Evolutionary conservation across 345 rosid species (phyloP), one percentile per base, ranked within the genome.

Genomic region (Theobroma cacao): DNA sequence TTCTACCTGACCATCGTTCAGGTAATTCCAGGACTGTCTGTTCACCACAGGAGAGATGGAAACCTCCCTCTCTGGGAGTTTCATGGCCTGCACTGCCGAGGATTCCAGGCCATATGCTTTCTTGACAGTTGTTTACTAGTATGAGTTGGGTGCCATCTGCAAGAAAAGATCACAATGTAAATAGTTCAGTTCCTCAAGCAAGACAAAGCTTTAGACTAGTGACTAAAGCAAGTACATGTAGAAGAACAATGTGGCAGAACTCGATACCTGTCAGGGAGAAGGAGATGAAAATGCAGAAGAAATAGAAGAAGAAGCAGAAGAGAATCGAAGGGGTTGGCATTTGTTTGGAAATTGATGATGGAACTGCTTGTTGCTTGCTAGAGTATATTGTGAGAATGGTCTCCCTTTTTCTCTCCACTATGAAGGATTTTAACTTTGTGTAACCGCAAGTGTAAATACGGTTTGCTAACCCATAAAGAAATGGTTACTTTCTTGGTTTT

Each of bases 91-190:
- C 82, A 34, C 73, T 75, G 61, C 83, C 90, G 0, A 87, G 90
- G 33, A 86, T 59, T 60, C 88, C 88, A 10, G 90, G 87, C 92
- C 92, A 87, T 76, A 86, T 64, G 81, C 73, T 84, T 48, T 84
- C 85, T 33, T 81, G 75, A 79, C 90, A 87, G 67, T 87, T 86
- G 82, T 89, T 86, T 26, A 78, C 84, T 17, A 87, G 28, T 40
- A 84, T 71, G 31, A 89, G 83, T 66, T 76, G 80, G 63, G 52
- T 74, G 6, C 79, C 83, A 77, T 74, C 78, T 77, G 79, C 50
- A 55, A 53, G 2, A 61, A 71, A 61, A 38, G 24, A 36, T 12
- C 28, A 9, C 31, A 71, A 52, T 36, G 13, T 4, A 2, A 72
- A 28, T 33, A 7, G 12, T 60, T 24, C 7, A 61, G 66, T 61